A percentile compares a stretch with the other conserved stretches of the same genome.
Conservation (phyloP, 495 filamentous ascomycete species). For the Neurospora sp. region DNA sequence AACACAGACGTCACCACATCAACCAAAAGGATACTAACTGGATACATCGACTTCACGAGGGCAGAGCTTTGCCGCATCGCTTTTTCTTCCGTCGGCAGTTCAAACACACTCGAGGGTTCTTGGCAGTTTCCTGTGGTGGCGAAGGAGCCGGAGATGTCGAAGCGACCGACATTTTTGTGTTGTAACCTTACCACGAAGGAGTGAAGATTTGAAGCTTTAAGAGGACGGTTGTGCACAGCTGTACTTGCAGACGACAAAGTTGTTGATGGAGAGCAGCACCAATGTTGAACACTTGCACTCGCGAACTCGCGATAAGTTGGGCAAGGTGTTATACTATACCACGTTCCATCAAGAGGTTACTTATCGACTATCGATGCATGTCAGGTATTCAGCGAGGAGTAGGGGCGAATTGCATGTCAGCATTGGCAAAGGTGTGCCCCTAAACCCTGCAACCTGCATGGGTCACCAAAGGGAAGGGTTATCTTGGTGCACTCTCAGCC, state of each 20-base stretch:
- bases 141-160: slow-evolving; percentile 14
- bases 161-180: slow-evolving; percentile 15
- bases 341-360: background rate
- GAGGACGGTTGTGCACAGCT: background rate
- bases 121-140: slow-evolving; percentile 6
- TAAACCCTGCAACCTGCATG: background rate
- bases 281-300: background rate
- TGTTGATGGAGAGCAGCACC: background rate
- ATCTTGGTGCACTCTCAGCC: background rate
- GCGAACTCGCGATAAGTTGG: background rate
- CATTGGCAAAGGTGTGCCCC: background rate
- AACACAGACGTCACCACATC: background rate
- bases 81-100: slow-evolving; percentile 21
- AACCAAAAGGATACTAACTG: slow-evolving; percentile 10
- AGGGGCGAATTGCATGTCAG: background rate
- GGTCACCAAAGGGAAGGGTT: background rate
- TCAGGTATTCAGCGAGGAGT: background rate
- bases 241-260: background rate
- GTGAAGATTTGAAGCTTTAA: background rate
- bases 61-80: slow-evolving; percentile 18
- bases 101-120: slow-evolving; percentile 18
- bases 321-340: background rate
- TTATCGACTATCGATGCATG: background rate
- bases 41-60: slow-evolving; percentile 16
- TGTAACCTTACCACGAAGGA: background rate